phyloP scores from a whole-genome alignment of 108 stramenopile genomes.

The Cylindrotheca fusiformis region DNA sequence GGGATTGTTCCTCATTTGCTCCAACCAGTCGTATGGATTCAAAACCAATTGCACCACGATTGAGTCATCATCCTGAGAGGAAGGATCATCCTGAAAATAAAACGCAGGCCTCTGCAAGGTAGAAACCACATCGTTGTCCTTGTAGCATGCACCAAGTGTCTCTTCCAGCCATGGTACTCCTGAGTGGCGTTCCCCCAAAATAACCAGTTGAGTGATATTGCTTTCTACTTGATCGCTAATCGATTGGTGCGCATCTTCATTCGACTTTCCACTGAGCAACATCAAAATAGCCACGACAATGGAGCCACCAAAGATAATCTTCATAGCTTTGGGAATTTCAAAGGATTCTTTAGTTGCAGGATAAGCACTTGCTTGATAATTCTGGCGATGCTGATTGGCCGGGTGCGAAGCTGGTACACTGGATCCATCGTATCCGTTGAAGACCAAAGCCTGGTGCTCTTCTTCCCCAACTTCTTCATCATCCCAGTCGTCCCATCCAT shows the following conservation, averaged over 20 bases:
- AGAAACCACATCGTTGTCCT: slow-evolving; percentile 18
- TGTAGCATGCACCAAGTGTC: slow-evolving; percentile 43
- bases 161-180: slow-evolving; percentile 47
- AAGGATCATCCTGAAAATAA: slow-evolving; percentile 46
- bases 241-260: neutral
- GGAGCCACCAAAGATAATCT: neutral
- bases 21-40: slow-evolving; percentile 54
- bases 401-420: neutral
- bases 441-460: slow-evolving; percentile 3
- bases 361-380: slow-evolving; percentile 4
- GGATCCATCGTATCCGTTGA: slow-evolving; percentile 2
- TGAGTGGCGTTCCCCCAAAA: slow-evolving; percentile 56
- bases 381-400: neutral
- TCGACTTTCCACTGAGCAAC: neutral
- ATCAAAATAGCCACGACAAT: neutral
- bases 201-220: slow-evolving; percentile 28
- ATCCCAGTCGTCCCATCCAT: slow-evolving; percentile 20
- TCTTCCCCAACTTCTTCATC: slow-evolving; percentile 14
- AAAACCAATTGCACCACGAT: slow-evolving; percentile 42
- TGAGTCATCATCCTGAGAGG: slow-evolving; percentile 2
- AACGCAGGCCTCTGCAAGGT: slow-evolving; percentile 42
- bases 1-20: slow-evolving; percentile 51
- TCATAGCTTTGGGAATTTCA: neutral
- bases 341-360: neutral
- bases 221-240: neutral